These are phyloP conservation scores for Beauveria bassiana DNA, from an alignment of 2,329 filamentous ascomycete genomes.

Conservation along the genomic window DNA sequence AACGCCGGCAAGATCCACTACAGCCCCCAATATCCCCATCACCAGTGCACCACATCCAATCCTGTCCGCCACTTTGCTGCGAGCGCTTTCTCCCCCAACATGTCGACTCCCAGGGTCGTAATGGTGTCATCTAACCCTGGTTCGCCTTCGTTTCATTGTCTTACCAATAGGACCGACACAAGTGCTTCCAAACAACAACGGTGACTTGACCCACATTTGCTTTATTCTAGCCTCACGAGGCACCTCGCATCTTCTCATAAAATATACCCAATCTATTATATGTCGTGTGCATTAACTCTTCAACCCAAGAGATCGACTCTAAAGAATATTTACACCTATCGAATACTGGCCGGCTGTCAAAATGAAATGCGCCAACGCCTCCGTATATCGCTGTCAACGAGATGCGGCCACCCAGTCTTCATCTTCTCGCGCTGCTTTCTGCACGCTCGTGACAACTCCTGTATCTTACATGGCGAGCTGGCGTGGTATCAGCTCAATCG, in stretches of 20 bases:
- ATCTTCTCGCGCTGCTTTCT: background rate
- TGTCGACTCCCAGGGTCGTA: constrained; percentile 3
- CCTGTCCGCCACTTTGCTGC: background rate
- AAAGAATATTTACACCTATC: background rate
- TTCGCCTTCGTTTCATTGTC: background rate
- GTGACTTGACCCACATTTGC: too few relatives aligned
- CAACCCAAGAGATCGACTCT: background rate
- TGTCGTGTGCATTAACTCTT: background rate
- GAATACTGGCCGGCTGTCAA: background rate
- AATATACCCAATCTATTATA: background rate
- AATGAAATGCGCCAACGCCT: background rate
- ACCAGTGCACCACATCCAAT: background rate
- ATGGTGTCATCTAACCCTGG: constrained; percentile 12
- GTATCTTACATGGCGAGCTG: background rate
- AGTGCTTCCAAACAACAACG: too few relatives aligned
- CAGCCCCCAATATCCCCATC: background rate
- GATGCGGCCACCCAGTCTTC: background rate
- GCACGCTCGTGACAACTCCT: background rate
- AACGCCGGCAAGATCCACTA: background rate
- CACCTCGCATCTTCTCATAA: background rate
- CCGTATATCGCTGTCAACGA: background rate
- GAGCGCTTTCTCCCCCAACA: background rate
- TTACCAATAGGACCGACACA: too few relatives aligned
- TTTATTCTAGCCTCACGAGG: background rate
- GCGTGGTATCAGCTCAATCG: background rate